These are phyloP conservation scores for Alternaria tenuissima DNA, from an alignment of 2,329 filamentous ascomycete species.

Conservation along the genomic window DNA sequence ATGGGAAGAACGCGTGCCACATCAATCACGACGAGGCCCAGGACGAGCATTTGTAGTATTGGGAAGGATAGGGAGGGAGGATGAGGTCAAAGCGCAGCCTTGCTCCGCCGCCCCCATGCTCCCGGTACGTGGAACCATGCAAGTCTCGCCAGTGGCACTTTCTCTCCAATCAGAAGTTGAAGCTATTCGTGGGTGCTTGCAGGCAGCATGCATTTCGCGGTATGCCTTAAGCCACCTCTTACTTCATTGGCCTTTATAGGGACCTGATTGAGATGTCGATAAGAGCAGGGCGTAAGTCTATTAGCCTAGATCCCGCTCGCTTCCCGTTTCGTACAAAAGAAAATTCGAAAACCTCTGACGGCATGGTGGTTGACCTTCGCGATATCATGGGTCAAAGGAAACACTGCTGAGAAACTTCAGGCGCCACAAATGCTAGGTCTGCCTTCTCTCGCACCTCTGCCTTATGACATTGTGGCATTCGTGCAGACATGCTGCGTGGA, in stretches of 20 bases:
- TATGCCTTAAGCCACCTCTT: not conserved
- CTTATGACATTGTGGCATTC: not conserved
- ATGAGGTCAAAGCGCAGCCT: constrained; percentile 2
- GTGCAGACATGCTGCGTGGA: not conserved
- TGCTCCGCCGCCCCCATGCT: constrained; percentile 3
- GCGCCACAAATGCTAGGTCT: not conserved
- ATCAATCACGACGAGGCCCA: not conserved
- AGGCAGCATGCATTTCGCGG: not conserved
- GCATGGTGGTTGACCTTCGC: not conserved
- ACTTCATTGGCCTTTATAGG: not conserved
- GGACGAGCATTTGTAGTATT: constrained; percentile 1
- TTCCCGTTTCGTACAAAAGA: not conserved
- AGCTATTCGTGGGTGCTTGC: not conserved
- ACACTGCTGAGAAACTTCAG: not conserved
- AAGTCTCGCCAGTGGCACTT: not conserved
- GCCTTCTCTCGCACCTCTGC: not conserved
- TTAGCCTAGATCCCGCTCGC: not conserved
- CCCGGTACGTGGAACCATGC: not conserved
- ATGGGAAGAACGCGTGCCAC: too few relatives aligned
- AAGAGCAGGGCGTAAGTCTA: not conserved
- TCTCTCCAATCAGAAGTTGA: not conserved
- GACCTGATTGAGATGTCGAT: not conserved
- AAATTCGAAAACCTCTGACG: not conserved
- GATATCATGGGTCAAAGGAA: not conserved
- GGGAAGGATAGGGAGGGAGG: not conserved